phyloP scores from a whole-genome alignment of 2,329 filamentous ascomycete species.

The Epichloe uncinata region DNA sequence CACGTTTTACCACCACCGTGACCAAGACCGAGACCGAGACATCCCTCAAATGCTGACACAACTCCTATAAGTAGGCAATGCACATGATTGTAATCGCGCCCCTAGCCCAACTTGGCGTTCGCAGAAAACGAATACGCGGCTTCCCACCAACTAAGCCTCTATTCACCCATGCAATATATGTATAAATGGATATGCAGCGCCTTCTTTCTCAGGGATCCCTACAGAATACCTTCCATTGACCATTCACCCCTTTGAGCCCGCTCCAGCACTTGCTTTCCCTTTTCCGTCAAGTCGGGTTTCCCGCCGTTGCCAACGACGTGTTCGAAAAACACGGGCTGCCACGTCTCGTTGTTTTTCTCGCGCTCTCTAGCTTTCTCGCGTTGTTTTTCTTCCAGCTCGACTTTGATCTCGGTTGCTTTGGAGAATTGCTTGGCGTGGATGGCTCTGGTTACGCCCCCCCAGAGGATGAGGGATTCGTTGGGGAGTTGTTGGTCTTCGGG shows the following conservation, averaged over 20 bases:
- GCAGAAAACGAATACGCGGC: too few relatives aligned
- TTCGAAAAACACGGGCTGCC: slow-evolving; percentile 81
- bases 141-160: too few relatives aligned
- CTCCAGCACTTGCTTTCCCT: slow-evolving; percentile 36
- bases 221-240: slow-evolving; percentile 33
- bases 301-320: slow-evolving; percentile 42
- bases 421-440: slow-evolving; percentile 73
- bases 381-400: slow-evolving; percentile 84
- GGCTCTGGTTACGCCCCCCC: slow-evolving; percentile 77
- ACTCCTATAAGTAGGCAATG: too few relatives aligned
- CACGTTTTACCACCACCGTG: too few relatives aligned
- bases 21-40: too few relatives aligned
- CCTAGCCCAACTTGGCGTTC: too few relatives aligned
- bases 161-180: neutral
- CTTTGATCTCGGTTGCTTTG: slow-evolving; percentile 74
- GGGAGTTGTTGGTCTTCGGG: slow-evolving; percentile 71
- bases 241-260: slow-evolving; percentile 40
- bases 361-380: slow-evolving; percentile 72
- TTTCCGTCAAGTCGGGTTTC: slow-evolving; percentile 41
- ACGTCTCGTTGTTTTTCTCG: slow-evolving; percentile 54
- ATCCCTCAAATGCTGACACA: too few relatives aligned
- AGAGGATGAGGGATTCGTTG: slow-evolving; percentile 82
- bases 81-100: too few relatives aligned
- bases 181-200: neutral
- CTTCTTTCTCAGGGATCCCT: slow-evolving; percentile 1